Conservation (phyloP, 2,329 filamentous ascomycete genomes). For the Macroventuria anomochaeta region DNA sequence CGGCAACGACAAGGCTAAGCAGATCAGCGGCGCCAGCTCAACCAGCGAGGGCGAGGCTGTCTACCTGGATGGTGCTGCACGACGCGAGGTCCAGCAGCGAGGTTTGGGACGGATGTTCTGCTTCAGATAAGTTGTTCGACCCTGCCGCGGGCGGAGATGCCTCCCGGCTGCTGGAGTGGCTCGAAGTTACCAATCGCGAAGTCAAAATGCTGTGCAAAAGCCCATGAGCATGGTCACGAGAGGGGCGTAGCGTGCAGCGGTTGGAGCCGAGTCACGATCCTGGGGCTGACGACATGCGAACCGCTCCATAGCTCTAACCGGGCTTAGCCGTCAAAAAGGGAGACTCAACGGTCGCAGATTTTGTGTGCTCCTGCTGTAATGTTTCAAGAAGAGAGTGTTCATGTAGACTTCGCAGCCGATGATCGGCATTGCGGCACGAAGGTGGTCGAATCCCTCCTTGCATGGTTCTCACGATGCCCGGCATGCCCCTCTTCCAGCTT, state of each 20-base stretch:
- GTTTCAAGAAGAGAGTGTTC: background rate
- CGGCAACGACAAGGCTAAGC: slow-evolving; percentile 46
- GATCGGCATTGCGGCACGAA: slow-evolving; percentile 2
- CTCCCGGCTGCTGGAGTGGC: background rate
- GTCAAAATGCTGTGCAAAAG: slow-evolving; percentile 7
- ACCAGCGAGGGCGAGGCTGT: slow-evolving; percentile 62
- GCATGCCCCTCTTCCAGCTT: slow-evolving; percentile 17
- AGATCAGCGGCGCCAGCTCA: slow-evolving; percentile 41
- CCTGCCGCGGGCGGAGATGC: slow-evolving; percentile 16
- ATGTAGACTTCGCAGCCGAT: slow-evolving; percentile 6
- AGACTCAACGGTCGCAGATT: background rate
- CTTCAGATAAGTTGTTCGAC: slow-evolving; percentile 24
- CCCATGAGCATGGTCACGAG: slow-evolving; percentile 15
- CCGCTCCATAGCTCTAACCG: slow-evolving; percentile 11
- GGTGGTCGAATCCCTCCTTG: background rate
- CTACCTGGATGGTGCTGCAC: slow-evolving; percentile 50
- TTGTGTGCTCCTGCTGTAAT: background rate
- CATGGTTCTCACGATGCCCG: slow-evolving; percentile 15
- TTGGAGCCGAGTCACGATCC: slow-evolving; percentile 15
- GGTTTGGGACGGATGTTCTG: slow-evolving; percentile 47
- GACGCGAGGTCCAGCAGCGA: slow-evolving; percentile 51
- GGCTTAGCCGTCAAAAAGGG: slow-evolving; percentile 2
- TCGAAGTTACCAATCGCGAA: background rate
- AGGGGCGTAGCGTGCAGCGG: slow-evolving; percentile 16
- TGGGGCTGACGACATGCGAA: slow-evolving; percentile 15